A percentile compares a stretch with the other conserved stretches of the same genome.
These are phyloP conservation scores for Mesembryanthemum crystallinum DNA, from an alignment of 148 eudicot genomes.

Conservation along the genomic window DNA sequence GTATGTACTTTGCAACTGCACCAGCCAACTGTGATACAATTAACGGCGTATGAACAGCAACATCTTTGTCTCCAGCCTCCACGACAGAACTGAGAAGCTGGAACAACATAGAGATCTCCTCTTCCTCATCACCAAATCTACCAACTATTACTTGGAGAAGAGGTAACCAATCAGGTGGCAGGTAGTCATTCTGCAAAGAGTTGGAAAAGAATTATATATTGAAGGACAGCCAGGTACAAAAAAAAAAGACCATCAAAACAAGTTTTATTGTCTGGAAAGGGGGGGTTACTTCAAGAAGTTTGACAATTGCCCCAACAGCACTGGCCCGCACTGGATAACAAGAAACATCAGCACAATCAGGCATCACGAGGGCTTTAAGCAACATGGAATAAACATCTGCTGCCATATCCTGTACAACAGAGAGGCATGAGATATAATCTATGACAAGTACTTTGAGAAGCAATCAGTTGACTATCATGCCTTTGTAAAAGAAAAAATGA, in stretches of 20 bases:
- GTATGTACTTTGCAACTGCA: slow-evolving; percentile 48
- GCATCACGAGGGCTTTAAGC: slow-evolving; percentile 54
- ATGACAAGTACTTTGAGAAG: not conserved
- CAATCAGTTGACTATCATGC: not conserved
- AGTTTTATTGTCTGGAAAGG: not conserved
- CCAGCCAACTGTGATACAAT: slow-evolving; percentile 43
- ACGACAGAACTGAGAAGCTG: slow-evolving; percentile 72
- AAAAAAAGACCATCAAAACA: not conserved
- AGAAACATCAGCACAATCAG: slow-evolving; percentile 51
- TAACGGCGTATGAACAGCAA: slow-evolving; percentile 54
- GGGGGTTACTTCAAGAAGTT: slow-evolving; percentile 56
- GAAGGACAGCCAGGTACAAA: not conserved
- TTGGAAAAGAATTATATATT: slow-evolving; percentile 7
- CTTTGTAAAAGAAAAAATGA: not conserved
- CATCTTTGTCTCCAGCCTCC: slow-evolving; percentile 60
- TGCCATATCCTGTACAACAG: slow-evolving; percentile 50
- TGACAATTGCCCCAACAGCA: slow-evolving; percentile 70
- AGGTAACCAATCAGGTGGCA: slow-evolving; percentile 73
- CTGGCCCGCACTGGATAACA: slow-evolving; percentile 66
- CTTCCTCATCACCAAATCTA: slow-evolving; percentile 51
- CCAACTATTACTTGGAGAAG: slow-evolving; percentile 64
- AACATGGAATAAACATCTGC: slow-evolving; percentile 63
- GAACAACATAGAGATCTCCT: slow-evolving; percentile 56
- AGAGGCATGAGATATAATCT: not conserved
- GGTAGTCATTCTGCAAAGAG: slow-evolving; percentile 57